Conservation (phyloP, 2,329 filamentous ascomycete species). For the Bertia moriformis region DNA sequence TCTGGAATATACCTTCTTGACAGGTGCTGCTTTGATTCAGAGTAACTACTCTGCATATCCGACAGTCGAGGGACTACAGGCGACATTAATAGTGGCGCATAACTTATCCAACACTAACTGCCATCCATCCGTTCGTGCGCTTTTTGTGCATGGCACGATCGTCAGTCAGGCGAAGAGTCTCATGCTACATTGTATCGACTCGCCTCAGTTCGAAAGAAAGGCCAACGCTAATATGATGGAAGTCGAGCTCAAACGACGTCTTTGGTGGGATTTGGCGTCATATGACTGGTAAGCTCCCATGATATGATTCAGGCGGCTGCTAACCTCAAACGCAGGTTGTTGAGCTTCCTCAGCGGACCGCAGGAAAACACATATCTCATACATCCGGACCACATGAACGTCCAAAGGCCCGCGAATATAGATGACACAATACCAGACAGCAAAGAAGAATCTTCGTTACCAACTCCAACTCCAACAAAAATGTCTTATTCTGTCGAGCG, state of each 20-base stretch:
- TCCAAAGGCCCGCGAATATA: background rate
- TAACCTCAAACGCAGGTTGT: background rate
- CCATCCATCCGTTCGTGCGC: slow-evolving; percentile 8
- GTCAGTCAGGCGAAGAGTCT: slow-evolving; percentile 13
- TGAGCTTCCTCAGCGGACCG: background rate
- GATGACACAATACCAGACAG: background rate
- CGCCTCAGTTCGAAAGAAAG: slow-evolving; percentile 7
- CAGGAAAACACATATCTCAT: background rate
- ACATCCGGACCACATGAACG: background rate
- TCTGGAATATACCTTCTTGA: slow-evolving; percentile 12
- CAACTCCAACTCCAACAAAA: background rate
- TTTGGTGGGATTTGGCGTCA: slow-evolving; percentile 21
- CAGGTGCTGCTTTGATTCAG: slow-evolving; percentile 15
- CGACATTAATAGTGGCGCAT: slow-evolving; percentile 13
- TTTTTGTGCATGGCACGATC: slow-evolving; percentile 11
- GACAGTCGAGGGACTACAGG: slow-evolving; percentile 16
- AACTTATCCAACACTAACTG: slow-evolving; percentile 11
- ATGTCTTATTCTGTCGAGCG: background rate
- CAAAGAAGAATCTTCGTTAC: background rate
- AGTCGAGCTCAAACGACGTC: slow-evolving; percentile 17
- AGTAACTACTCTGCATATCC: slow-evolving; percentile 13
- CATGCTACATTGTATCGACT: slow-evolving; percentile 17
- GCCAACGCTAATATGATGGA: slow-evolving; percentile 8
- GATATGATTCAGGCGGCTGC: background rate
- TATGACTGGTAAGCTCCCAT: slow-evolving; percentile 18